Evolutionary conservation across 768 basidiomycete species (phyloP).

Genomic region (Panus rudis): DNA sequence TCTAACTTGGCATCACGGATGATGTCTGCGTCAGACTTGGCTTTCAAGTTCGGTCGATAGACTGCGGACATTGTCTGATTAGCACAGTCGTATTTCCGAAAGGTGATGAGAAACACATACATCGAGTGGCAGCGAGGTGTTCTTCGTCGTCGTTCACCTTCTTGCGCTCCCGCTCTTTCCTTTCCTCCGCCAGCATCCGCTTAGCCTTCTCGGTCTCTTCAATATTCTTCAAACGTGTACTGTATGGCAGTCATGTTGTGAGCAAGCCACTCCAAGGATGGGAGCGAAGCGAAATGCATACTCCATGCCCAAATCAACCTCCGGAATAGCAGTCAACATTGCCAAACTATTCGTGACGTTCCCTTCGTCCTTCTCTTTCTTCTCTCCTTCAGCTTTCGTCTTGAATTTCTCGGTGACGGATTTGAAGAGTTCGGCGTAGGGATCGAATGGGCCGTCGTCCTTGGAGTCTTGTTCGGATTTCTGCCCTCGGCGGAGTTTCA

Average conservation of each 20-base stretch:
- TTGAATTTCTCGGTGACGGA: conserved; percentile 49
- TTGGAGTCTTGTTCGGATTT: conserved; percentile 36
- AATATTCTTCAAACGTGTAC: conserved; percentile 87
- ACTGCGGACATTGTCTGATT: conserved; percentile 36
- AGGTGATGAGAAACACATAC: conserved; percentile 39
- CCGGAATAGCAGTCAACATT: conserved; percentile 97
- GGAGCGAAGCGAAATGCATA: no score
- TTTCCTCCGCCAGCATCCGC: conserved; percentile 70
- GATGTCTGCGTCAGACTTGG: conserved; percentile 85
- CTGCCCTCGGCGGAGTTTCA: conserved; percentile 63
- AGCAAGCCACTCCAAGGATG: neutral
- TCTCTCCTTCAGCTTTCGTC: conserved; percentile 46
- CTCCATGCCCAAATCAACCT: conserved; percentile 99
- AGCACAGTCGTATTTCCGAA: no score
- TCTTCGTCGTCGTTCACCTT: conserved; percentile 60
- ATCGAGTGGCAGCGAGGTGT: conserved; percentile 81
- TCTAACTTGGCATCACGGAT: conserved; percentile 82
- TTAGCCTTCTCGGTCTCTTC: conserved; percentile 98
- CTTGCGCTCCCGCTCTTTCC: conserved; percentile 48
- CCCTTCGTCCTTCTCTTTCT: conserved; percentile 67
- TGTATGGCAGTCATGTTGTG: conserved; percentile 29
- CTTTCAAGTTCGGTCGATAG: conserved; percentile 74
- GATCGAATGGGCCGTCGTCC: conserved; percentile 46
- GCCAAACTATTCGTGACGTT: conserved; percentile 88
- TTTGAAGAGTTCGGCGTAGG: conserved; percentile 72